These are phyloP conservation scores for Boletus fagicola DNA, from an alignment of 768 basidiomycete species.

Conservation along the genomic window DNA sequence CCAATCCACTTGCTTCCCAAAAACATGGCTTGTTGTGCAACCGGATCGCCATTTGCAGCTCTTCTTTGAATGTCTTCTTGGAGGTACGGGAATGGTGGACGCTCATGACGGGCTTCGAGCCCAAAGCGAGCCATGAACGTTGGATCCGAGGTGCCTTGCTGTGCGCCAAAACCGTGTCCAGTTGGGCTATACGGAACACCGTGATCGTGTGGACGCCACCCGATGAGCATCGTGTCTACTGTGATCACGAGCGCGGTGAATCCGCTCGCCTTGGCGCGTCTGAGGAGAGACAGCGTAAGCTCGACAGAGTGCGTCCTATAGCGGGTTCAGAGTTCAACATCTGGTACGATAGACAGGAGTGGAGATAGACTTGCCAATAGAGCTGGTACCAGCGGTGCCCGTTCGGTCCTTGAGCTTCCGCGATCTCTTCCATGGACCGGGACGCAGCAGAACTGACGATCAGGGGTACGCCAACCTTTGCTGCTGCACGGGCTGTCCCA, in stretches of 20 bases:
- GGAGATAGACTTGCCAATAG: slow-evolving; percentile 35
- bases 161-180: slow-evolving; percentile 38
- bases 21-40: slow-evolving; percentile 24
- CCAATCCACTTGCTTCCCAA: slow-evolving; percentile 40
- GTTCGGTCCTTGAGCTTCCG: slow-evolving; percentile 40
- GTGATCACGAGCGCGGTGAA: slow-evolving; percentile 47
- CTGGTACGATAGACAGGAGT: neutral
- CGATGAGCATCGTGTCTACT: slow-evolving; percentile 42
- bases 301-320: slow-evolving; percentile 39
- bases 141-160: slow-evolving; percentile 45
- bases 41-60: slow-evolving; percentile 32
- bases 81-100: slow-evolving; percentile 37
- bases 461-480: slow-evolving; percentile 44
- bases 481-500: slow-evolving; percentile 44
- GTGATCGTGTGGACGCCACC: slow-evolving; percentile 46
- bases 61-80: slow-evolving; percentile 27
- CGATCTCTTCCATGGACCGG: slow-evolving; percentile 51
- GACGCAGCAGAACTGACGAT: slow-evolving; percentile 32
- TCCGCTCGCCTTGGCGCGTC: slow-evolving; percentile 41
- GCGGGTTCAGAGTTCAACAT: neutral
- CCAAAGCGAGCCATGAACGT: slow-evolving; percentile 43
- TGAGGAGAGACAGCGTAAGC: slow-evolving; percentile 41
- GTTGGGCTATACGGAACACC: slow-evolving; percentile 38
- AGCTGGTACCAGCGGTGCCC: slow-evolving; percentile 51
- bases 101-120: slow-evolving; percentile 29